Base-by-base conservation (phyloP, 192 early-diverging fungal genomes). In the Umbelopsis isabellina region DNA sequence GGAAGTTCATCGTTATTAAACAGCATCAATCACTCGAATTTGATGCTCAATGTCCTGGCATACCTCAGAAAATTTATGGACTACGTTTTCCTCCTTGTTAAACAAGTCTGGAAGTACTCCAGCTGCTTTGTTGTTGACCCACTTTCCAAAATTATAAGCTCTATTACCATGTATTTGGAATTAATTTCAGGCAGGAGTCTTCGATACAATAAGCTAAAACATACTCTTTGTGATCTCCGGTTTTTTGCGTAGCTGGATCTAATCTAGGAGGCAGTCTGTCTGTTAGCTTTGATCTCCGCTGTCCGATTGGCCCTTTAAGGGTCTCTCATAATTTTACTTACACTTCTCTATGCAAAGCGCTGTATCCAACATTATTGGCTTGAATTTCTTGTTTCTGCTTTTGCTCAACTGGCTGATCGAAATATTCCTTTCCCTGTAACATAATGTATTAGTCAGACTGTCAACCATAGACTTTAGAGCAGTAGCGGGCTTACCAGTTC, bases 201-300 rank as follows among this genome's bases (percentile, higher is more conserved):
- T 48, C 55, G 41, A 44, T 27, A 48, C 44, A 53, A 30, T 33
- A 23, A 67, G 37, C n/a, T 44, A 51, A 23, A 0, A 75, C 80
- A 75, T 81, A 86, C 85, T 91, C 90, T 79, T 91, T 91, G 55
- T 79, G 70, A 72, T 91, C 90, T 25, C 82, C 83, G 15, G 78
- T 66, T 12, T 65, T 79, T 71, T 86, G 83, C 23, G 79, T 76
- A 61, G 79, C 74, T 46, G 83, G 81, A 49, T 86, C 84, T 22
- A 86, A 72, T 18, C 84, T 85, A 64, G 49, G 44, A 27, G 64
- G 11, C 11, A 18, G 30, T 21, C 46, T 22, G 33, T 49, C 45
- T 7, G 47, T 7, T 47, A 13, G n/a, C 37, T 20, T 41, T 47
- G 25, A 49, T 49, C 67, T 69, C 35, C 49, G 47, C 0, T 20